Evolutionary conservation across 2,329 filamentous ascomycete species (phyloP), one percentile per base, ranked within the genome.

Genomic region (Dactylella cylindrospora): DNA sequence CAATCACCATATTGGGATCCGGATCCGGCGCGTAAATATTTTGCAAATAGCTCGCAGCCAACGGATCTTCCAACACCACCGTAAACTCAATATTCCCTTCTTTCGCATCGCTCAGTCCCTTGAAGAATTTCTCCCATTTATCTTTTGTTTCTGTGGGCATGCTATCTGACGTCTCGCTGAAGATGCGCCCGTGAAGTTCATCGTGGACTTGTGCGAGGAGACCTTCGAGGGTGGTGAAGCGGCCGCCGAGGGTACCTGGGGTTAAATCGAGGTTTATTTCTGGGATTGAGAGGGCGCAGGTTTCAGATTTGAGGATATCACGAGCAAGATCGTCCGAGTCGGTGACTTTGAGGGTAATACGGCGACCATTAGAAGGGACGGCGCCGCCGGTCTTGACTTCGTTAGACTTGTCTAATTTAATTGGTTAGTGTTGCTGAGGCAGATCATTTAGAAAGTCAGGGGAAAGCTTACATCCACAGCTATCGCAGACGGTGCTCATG

Each of bases 311-410:
- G 70, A 98, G 84, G 62, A 98, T 95, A 70, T 98, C 93, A 65
- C 93, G 83, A 9, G 84, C 85, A 35, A 98, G 79, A 72, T 98
- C 93, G 57, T 84, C 79, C 25, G 76, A 71, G 26, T 75, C 82
- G 59, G 83, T 78, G 52, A 97, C 85, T 47, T 79, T 76, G 20
- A 98, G 79, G 0, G 81, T 90, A 68, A 96, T 94, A 67, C 84
- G 85, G 73, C 86, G 86, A 64, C 93, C 93, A 71, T 86, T 83
- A 51, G 85, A 85, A 6, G 93, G 93, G 17, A 98, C 85, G 70
- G 86, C 90, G 50, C 93, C 93, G 66, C 93, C 93, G 0, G 93
- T 97, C 79, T 97, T 97, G 72, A 98, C 89, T 73, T 98, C 93
- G 74, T 95, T 97, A 68, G 86, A 93, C 65, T 89, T 85, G 77